Conservation (phyloP, 306 rosid species). For the Delonix regia region DNA sequence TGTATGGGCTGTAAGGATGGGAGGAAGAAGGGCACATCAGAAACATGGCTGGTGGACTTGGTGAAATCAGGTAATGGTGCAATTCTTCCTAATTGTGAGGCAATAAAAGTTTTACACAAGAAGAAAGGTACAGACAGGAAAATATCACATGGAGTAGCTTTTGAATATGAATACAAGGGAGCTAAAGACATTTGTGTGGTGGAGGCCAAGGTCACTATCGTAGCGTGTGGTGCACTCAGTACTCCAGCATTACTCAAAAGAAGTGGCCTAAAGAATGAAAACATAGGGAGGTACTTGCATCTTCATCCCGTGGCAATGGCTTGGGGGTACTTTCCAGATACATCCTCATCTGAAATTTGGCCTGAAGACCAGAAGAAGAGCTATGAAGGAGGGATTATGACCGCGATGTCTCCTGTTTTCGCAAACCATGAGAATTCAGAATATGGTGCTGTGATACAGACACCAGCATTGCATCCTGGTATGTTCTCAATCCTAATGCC, state of each 20-base stretch:
- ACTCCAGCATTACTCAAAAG: constrained; percentile 65
- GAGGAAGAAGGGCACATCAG: constrained; percentile 64
- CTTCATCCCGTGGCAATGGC: constrained; percentile 86
- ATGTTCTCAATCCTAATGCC: constrained; percentile 79
- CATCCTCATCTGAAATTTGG: constrained; percentile 44
- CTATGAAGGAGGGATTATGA: constrained; percentile 92
- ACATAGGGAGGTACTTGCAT: constrained; percentile 74
- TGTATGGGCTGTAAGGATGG: constrained; percentile 82
- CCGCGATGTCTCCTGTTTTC: constrained; percentile 73
- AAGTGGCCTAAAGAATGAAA: constrained; percentile 69
- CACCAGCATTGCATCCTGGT: constrained; percentile 85
- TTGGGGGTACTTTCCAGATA: constrained; percentile 83
- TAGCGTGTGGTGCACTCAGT: constrained; percentile 80
- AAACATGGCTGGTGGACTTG: constrained; percentile 84
- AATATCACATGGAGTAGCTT: constrained; percentile 57
- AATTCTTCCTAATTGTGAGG: constrained; percentile 67
- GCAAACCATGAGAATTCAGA: constrained; percentile 58
- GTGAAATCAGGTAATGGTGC: constrained; percentile 78
- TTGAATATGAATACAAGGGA: constrained; percentile 48
- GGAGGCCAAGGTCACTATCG: constrained; percentile 73
- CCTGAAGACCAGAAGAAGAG: constrained; percentile 67
- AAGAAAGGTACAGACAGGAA: constrained; percentile 48
- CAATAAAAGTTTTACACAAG: constrained; percentile 51
- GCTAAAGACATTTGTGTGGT: constrained; percentile 58
- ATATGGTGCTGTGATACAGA: constrained; percentile 73